phyloP scores from a whole-genome alignment of 352 stramenopile species.

The Pythium grandisporangium region DNA sequence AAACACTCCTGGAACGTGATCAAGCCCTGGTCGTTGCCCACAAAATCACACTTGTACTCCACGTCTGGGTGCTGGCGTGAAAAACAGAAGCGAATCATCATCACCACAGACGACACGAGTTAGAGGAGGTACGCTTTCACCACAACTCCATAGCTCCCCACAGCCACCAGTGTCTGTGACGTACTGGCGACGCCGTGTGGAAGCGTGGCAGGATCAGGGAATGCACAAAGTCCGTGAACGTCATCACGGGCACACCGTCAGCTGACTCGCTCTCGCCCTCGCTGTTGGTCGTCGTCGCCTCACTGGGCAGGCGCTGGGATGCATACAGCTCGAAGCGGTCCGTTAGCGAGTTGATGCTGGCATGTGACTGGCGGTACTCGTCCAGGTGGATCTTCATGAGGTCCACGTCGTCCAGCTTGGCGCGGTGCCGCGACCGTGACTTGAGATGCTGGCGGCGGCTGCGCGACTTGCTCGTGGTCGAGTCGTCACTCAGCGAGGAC shows the following conservation, averaged over 20 bases:
- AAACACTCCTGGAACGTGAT: constrained; percentile 81
- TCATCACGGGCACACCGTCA: constrained; percentile 70
- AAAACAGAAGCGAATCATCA: too few species aligned
- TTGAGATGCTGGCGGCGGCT: constrained; percentile 41
- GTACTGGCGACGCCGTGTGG: constrained; percentile 41
- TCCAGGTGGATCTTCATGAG: constrained; percentile 59
- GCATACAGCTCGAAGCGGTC: constrained; percentile 54
- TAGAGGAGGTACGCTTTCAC: too few species aligned
- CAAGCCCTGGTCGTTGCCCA: constrained; percentile 54
- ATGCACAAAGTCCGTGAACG: constrained; percentile 76
- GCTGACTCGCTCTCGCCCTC: too few species aligned
- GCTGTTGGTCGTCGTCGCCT: constrained; percentile 11
- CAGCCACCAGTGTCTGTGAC: too few species aligned
- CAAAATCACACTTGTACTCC: constrained; percentile 65
- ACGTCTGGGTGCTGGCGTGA: constrained; percentile 38
- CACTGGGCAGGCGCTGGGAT: constrained; percentile 22
- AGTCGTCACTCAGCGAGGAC: too few species aligned
- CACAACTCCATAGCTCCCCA: too few species aligned
- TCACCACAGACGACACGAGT: too few species aligned
- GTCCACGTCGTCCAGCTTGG: constrained; percentile 51
- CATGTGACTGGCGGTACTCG: constrained; percentile 38
- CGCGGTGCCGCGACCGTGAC: constrained; percentile 44
- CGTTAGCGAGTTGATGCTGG: constrained; percentile 27
- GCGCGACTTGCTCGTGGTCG: constrained; percentile 10
- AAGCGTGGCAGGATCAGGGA: constrained; percentile 68